Percentiles rank a stretch among this genome's conserved stretches.
These are phyloP conservation scores for Pichia sp. DNA, from an alignment of 1,139 yeast species.

Conservation along the genomic window DNA sequence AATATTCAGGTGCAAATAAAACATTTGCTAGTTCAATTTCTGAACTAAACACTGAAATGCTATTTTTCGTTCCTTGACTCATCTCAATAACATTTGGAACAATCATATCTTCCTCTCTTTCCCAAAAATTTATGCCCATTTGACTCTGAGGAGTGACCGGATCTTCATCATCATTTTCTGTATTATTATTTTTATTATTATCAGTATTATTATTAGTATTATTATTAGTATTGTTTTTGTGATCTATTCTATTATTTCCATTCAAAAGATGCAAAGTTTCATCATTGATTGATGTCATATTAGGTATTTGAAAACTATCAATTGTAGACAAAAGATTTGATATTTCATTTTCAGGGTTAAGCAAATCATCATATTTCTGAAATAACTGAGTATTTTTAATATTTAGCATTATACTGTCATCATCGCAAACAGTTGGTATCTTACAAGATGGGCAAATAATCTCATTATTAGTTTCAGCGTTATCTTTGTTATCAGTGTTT, in stretches of 20 bases:
- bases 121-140: constrained; percentile 18
- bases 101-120: not conserved
- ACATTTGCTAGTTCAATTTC: constrained; percentile 14
- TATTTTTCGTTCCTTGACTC: not conserved
- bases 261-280: not conserved
- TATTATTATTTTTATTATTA: not conserved
- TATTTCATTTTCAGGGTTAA: constrained; percentile 1
- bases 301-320: not conserved
- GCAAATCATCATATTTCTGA: not conserved
- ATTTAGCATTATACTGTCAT: not conserved
- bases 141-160: constrained; percentile 20
- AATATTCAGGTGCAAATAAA: constrained; percentile 15
- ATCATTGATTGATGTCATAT: not conserved
- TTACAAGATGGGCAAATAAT: constrained; percentile 16
- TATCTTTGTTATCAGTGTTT: not conserved
- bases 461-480: not conserved
- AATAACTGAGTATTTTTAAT: not conserved
- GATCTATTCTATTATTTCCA: not conserved
- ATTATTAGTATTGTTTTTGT: not conserved
- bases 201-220: not conserved
- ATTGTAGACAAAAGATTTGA: constrained; percentile 1
- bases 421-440: constrained; percentile 1
- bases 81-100: not conserved
- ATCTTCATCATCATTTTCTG: not conserved
- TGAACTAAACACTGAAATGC: not conserved